Evolutionary conservation across 2,329 filamentous ascomycete species (phyloP), one percentile per base, ranked within the genome.

Genomic region (Coniella lustricola): DNA sequence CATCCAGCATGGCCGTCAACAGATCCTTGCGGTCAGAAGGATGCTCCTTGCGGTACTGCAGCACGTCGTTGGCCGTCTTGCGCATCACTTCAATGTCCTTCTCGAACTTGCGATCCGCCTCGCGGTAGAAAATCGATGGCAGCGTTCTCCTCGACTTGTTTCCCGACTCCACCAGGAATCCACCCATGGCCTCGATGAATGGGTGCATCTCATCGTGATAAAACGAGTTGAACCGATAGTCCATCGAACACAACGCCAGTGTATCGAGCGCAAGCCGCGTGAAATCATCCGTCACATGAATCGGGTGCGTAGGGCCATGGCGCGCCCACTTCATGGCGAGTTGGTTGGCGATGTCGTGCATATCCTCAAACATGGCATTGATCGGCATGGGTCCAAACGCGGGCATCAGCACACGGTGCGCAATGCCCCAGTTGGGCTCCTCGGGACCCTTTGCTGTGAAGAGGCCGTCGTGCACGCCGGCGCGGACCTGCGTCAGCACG

Each of bases 231-330:
- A 89, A 89, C 16, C 85, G 79, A 51, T 74, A 84, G 33, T 77
- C 77, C 79, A 87, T 84, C n/a, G 79, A 71, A 61, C 83, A 85
- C 3, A 90, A 72, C 1, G 82, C 82, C 8, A 90, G 73, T 0
- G 84, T 85, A 60, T 90, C 85, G 2, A 90, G 73, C 0, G 85
- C 81, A 29, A 89, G 67, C n/a, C 84, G 75, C 2, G 84, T 87
- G 54, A 87, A 86, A 62, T 87, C 82, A 16, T 84, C 80, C 0
- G 77, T 74, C 0, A 78, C 76, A 38, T 72, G 67, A 50, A 90
- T 84, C 9, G 74, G 68, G 38, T 72, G 62, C 2, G 70, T 62
- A 1, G 78, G 66, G 0, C 85, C 85, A 55, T 79, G 72, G 31
- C 84, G 73, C 16, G 82, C 82, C 75, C 82, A 82, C 62, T 87